Base-by-base conservation (phyloP, 768 basidiomycete species). In the Boletales sp. region DNA sequence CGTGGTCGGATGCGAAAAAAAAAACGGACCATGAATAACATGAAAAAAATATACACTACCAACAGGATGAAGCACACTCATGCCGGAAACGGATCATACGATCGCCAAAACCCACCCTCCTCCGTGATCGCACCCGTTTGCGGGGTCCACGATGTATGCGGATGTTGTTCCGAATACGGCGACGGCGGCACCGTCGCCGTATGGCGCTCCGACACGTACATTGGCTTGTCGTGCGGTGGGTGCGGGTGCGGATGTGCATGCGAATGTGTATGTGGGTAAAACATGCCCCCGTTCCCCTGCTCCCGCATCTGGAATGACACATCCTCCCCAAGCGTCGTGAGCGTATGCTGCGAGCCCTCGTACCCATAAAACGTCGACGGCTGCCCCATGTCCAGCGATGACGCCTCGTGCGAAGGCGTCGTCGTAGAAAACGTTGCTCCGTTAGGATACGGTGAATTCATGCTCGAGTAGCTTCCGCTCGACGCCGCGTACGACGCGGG, bases 391-490 rank as follows among this genome's bases (percentile, higher is more conserved):
- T 65, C 56, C 19, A 57, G 62, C 2, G 65, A 50, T 8, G 62
- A 19, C 25, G 65, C 9, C 19, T 67, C 62, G 25, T 52, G 60
- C 17, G 62, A 50, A n/a, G 64, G 56, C 9, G 57, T 53, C 12
- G 32, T 31, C 21, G 21, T 21, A 10, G 59, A 33, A 19, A 51
- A 60, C 17, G 51, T 54, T 10, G 59, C 25, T 28, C 57, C 50
- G 36, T 36, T 65, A 2, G 59, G 30, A 44, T 63, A 67, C 41
- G 65, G 65, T 19, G 65, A 62, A 32, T 51, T 56, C 6, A 67
- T 52, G 19, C 43, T 57, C 15, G 63, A 54, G 35, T 63, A 66
- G 14, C 56, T 60, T 8, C 58, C 59, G 28, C 12, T 66, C 14
- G 62, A 64, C 8, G 60, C 49, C 0, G 56, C 50, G 13, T 61